Evolutionary conservation across 139 green algal species (phyloP).

Genomic region (Yamagishiella unicocca): DNA sequence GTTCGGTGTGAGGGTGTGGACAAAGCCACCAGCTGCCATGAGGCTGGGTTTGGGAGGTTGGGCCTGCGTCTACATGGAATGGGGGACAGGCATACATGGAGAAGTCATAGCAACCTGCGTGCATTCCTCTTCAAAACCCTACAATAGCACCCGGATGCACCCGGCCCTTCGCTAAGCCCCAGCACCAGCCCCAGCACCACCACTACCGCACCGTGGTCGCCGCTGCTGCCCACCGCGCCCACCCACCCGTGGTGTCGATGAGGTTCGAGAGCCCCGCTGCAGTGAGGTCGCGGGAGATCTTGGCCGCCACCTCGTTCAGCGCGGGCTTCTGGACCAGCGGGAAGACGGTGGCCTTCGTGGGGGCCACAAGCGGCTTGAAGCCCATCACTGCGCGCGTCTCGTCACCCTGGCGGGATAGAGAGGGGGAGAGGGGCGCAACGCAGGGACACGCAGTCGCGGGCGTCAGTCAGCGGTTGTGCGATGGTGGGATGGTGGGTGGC

Average conservation of each 20-base stretch:
- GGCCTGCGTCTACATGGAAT: neutral
- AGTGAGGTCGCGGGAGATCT: conserved; percentile 73
- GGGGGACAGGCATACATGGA: neutral
- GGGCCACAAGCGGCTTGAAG: conserved; percentile 94
- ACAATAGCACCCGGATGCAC: neutral
- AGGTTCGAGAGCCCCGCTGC: conserved; percentile 85
- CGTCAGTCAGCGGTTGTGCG: too few relatives aligned
- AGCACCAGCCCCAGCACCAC: neutral
- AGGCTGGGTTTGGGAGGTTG: too few relatives aligned
- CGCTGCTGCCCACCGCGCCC: neutral
- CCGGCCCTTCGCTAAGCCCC: neutral
- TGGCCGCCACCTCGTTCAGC: conserved; percentile 73
- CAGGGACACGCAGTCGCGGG: too few relatives aligned
- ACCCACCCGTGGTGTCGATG: conserved; percentile 89
- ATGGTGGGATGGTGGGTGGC: too few relatives aligned
- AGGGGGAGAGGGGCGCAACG: neutral
- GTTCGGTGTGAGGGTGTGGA: too few relatives aligned
- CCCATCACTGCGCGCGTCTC: conserved; percentile 60
- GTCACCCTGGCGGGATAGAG: conserved; percentile 39
- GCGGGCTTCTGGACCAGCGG: conserved; percentile 74
- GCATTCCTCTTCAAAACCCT: neutral
- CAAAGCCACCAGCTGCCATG: too few relatives aligned
- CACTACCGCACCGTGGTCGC: neutral
- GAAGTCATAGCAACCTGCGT: neutral
- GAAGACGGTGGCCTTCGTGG: conserved; percentile 97